These are phyloP conservation scores for Tolypocladium pustulatum DNA, from an alignment of 2,329 filamentous ascomycete species.

Conservation along the genomic window DNA sequence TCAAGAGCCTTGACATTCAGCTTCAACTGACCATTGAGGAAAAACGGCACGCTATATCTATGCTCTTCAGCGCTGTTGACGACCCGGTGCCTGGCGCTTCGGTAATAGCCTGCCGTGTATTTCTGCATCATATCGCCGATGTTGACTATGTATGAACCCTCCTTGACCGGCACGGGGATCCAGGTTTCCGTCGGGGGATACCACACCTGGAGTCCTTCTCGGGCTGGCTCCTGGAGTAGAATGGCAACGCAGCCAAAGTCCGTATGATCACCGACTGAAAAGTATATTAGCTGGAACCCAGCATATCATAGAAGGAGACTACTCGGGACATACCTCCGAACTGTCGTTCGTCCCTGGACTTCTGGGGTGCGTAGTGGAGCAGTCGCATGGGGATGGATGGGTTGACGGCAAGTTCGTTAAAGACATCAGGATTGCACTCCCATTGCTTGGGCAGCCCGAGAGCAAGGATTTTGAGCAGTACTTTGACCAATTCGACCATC, in stretches of 20 bases:
- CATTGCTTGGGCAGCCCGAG: background rate
- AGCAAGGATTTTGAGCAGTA: background rate
- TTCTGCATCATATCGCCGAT: conserved; percentile 25
- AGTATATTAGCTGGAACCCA: background rate
- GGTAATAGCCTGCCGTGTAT: conserved; percentile 18
- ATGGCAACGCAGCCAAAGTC: conserved; percentile 18
- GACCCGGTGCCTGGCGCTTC: conserved; percentile 19
- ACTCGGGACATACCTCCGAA: conserved; percentile 8
- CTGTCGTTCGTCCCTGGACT: conserved; percentile 10
- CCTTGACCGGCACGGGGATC: conserved; percentile 18
- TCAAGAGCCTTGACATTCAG: conserved; percentile 1
- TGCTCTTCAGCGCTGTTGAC: conserved; percentile 13
- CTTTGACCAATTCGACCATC: background rate
- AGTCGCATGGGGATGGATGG: conserved; percentile 9
- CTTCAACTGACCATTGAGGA: conserved; percentile 12
- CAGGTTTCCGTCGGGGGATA: conserved; percentile 15
- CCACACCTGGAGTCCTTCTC: conserved; percentile 16
- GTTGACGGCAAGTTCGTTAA: conserved; percentile 1
- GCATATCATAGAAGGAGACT: rapidly evolving
- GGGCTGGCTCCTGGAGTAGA: conserved; percentile 16
- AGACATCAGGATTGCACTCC: background rate
- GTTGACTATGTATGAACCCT: conserved; percentile 23
- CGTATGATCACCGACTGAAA: conserved; percentile 17
- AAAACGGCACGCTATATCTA: conserved; percentile 16
- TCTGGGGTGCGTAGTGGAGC: conserved; percentile 15